A percentile compares a stretch with the other conserved stretches of the same genome.
Evolutionary conservation across 257 asterid species (phyloP).

Genomic region (Solanum peruvianum): DNA sequence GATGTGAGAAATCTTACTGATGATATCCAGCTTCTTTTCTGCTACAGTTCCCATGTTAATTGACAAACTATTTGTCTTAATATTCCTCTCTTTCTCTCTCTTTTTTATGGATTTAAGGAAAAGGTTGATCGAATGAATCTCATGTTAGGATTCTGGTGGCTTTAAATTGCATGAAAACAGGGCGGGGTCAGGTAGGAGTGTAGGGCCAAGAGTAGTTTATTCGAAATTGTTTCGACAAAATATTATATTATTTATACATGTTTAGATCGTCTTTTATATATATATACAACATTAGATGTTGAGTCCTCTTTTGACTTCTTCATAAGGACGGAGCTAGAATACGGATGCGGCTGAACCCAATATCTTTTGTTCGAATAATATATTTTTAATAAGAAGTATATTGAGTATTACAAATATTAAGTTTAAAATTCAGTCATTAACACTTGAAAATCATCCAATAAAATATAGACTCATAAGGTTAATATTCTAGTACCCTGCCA

Average conservation of each 20-base stretch:
- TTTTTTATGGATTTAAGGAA: neutral
- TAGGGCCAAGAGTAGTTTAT: neutral
- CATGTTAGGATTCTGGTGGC: neutral
- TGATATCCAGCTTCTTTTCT: neutral
- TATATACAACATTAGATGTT: too few relatives aligned
- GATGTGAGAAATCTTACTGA: neutral
- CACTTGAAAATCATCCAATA: too few relatives aligned
- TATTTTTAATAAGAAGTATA: too few relatives aligned
- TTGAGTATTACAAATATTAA: too few relatives aligned
- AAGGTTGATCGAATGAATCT: neutral
- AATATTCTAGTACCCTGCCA: too few relatives aligned
- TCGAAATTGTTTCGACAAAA: neutral
- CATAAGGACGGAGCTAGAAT: neutral
- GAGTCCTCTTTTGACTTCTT: neutral
- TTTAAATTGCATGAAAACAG: neutral
- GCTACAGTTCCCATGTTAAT: neutral
- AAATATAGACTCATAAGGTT: neutral
- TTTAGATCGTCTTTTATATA: too few relatives aligned
- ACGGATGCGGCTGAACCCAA: neutral
- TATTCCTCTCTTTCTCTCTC: neutral
- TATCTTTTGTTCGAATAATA: too few relatives aligned
- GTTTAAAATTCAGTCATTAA: too few relatives aligned
- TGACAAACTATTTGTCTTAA: neutral
- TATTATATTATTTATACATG: neutral
- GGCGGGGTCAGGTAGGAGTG: neutral